Evolutionary conservation across 805 yeast species (phyloP), one percentile per base, ranked within the genome.

Genomic region (Barnettozyma wickerhamii): DNA sequence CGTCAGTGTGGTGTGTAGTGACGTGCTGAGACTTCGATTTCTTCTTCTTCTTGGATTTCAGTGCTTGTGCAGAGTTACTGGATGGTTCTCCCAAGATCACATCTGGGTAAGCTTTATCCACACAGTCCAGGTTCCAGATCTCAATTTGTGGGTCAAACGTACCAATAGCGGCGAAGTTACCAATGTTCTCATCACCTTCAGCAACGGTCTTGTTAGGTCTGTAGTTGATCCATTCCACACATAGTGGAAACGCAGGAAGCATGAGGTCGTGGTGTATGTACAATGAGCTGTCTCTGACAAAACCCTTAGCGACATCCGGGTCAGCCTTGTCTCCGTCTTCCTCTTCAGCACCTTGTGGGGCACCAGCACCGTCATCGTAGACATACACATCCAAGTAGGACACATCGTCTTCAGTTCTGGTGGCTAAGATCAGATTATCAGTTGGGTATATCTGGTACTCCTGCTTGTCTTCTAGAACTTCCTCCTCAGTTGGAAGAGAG

Each of bases 121-220:
- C 71, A 48, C 83, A 80, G 61, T 93, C 99, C 55, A 93, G 69
- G 63, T 93, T 89, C 98, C 98, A 93, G 46, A 93, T 75, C 66
- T 93, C 99, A 63, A 93, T 91, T 58, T 85, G 95, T 30, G 99
- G 99, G 53, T 91, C 98, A 60, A 93, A 91, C 2, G 98, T 86
- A 59, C 98, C 98, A 49, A 93, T 71, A 12, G 99, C 99, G 2
- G 95, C 98, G 64, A 87, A 89, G 64, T 89, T 93, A 10, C 95
- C 96, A 23, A 79, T 65, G 46, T 77, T 74, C 18, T 64, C 65
- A 31, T 67, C 68, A 27, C 68, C 67, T 12, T 63, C 52, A 17
- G 62, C 67, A 12, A 71, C 75, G 6, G 31, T 19, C 15, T 43
- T 27, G 15, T 41, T 42, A 24, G 95, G 91, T 46, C 70, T 73